Percentiles rank a stretch among this genome's conserved stretches.
phyloP scores from a whole-genome alignment of 139 green algal genomes.

The Haematococcus lacustris region DNA sequence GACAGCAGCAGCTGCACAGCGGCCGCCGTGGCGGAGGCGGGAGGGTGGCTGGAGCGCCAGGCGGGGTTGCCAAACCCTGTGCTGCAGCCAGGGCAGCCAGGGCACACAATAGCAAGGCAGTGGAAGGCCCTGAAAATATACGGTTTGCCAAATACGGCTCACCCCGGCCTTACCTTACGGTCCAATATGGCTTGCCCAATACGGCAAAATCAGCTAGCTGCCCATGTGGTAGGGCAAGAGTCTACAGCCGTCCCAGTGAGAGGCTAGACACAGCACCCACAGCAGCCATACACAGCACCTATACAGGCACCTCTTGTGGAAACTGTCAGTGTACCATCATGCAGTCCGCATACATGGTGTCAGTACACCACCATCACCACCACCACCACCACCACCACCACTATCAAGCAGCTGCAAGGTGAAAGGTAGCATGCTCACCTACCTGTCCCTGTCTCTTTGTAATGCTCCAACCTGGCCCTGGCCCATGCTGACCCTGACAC shows the following conservation, averaged over 20 bases:
- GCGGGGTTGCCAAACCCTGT: slow-evolving; percentile 74
- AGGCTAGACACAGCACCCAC: too few species aligned
- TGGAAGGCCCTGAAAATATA: not conserved
- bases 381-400: too few species aligned
- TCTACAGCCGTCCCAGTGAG: not conserved
- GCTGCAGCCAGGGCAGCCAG: not conserved
- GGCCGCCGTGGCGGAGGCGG: slow-evolving; percentile 42
- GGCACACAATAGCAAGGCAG: not conserved
- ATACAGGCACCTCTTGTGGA: too few species aligned
- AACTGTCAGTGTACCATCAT: too few species aligned
- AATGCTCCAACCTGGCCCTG: too few species aligned
- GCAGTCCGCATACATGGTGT: too few species aligned
- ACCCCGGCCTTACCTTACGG: slow-evolving; percentile 13
- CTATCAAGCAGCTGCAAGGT: too few species aligned
- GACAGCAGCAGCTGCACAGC: slow-evolving; percentile 64
- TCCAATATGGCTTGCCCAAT: slow-evolving; percentile 25
- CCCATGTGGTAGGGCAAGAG: not conserved
- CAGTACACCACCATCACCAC: too few species aligned
- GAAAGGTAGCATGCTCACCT: too few species aligned
- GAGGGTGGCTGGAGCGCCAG: slow-evolving; percentile 65
- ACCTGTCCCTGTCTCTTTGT: too few species aligned
- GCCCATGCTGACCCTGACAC: too few species aligned
- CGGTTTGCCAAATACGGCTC: not conserved
- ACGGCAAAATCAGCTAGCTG: slow-evolving; percentile 9
- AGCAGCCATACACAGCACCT: too few species aligned